Percentiles rank a stretch among this genome's conserved stretches.
Evolutionary conservation across 2,329 filamentous ascomycete species (phyloP).

Genomic region (Trematosphaeria pertusa): DNA sequence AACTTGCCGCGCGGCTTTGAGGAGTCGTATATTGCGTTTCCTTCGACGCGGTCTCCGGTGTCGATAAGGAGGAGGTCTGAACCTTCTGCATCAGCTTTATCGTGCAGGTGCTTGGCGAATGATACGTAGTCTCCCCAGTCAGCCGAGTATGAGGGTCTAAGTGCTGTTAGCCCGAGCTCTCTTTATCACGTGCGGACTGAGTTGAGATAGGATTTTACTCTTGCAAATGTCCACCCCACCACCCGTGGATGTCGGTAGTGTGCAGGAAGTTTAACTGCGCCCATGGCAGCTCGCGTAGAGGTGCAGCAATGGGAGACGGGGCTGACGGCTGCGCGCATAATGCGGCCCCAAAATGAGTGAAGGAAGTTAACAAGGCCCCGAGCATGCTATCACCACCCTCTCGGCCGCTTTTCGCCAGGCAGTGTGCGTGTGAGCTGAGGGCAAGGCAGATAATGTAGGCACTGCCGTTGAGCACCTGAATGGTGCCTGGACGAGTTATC

Average conservation of each 20-base stretch:
- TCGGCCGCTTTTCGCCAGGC: background rate
- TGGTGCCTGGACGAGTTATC: too few relatives aligned
- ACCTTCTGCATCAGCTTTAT: constrained; percentile 77
- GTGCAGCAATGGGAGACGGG: constrained; percentile 76
- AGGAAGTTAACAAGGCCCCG: constrained; percentile 17
- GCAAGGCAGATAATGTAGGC: too few relatives aligned
- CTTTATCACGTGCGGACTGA: too few relatives aligned
- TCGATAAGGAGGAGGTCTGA: constrained; percentile 92
- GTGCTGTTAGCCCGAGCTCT: constrained; percentile 22
- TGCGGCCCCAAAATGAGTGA: constrained; percentile 52
- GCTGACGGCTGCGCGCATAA: constrained; percentile 75
- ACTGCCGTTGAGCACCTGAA: too few relatives aligned
- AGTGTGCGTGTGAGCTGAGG: too few relatives aligned
- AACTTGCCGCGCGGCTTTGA: constrained; percentile 87
- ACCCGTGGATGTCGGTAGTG: constrained; percentile 93
- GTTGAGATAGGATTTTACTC: constrained; percentile 65
- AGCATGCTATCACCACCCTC: constrained; percentile 23
- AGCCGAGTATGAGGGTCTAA: constrained; percentile 84
- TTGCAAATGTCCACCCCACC: constrained; percentile 91
- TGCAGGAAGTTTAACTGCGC: constrained; percentile 92
- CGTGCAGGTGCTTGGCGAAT: constrained; percentile 82
- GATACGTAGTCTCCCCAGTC: constrained; percentile 99
- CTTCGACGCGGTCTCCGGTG: constrained; percentile 91
- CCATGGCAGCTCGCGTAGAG: constrained; percentile 85
- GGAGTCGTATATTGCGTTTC: constrained; percentile 92